Conservation (phyloP, 164 flowering plant genomes). For the Houttuynia cordata region DNA sequence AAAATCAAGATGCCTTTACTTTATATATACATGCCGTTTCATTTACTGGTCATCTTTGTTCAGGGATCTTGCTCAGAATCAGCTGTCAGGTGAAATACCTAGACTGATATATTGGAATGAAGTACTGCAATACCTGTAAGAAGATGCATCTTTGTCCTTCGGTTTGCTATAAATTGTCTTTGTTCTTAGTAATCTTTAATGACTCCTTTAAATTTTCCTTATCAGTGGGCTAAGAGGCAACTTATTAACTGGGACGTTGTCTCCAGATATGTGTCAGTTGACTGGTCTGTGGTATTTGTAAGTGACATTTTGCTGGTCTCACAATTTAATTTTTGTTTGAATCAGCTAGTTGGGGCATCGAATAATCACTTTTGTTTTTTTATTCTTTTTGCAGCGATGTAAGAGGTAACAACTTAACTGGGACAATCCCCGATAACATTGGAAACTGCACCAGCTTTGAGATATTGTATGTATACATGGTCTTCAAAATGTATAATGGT, state of each 20-base stretch:
- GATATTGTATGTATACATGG: constrained; percentile 45
- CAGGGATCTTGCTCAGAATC: constrained; percentile 89
- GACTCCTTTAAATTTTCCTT: background rate
- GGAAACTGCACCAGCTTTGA: constrained; percentile 96
- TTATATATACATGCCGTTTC: too few relatives aligned
- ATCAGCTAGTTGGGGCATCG: background rate
- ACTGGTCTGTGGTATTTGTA: constrained; percentile 96
- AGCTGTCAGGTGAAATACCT: constrained; percentile 77
- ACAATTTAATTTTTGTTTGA: too few relatives aligned
- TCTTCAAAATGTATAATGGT: too few relatives aligned
- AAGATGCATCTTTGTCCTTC: background rate
- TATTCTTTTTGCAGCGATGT: constrained; percentile 73
- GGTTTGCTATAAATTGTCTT: background rate
- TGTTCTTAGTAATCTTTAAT: background rate
- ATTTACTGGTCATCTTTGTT: background rate
- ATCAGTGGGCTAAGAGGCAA: constrained; percentile 76
- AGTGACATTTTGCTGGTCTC: constrained; percentile 18
- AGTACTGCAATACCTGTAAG: constrained; percentile 87
- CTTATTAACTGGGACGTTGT: constrained; percentile 57
- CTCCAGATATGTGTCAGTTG: constrained; percentile 90
- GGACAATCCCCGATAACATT: constrained; percentile 72
- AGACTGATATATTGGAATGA: constrained; percentile 89
- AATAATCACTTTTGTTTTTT: too few relatives aligned
- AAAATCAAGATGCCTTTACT: too few relatives aligned
- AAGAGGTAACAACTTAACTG: constrained; percentile 74